Evolutionary conservation across 1,139 yeast species (phyloP), one percentile per base, ranked within the genome.

Genomic region (Komagataea norvegica): DNA sequence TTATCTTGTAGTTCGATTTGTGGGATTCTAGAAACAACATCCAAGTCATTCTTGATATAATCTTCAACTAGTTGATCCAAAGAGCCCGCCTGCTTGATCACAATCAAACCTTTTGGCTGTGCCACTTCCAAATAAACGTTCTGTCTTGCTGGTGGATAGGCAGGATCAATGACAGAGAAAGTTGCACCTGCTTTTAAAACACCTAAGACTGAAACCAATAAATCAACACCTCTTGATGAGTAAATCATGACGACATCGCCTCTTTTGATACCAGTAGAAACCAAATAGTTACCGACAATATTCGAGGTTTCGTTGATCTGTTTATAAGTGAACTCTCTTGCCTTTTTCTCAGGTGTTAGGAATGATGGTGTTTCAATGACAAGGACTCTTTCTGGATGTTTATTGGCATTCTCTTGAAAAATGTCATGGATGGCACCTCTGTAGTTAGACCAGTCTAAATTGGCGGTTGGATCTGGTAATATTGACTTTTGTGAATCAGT

Each of bases 211-310:
- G 97, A 95, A 34, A 91, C 85, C 75, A 91, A 87, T 49, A 91
- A 70, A 58, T 91, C 99, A 10, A 91, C 98, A 48, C 97, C 96
- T 64, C 99, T 79, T 55, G 91, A 85, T 22, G 98, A 96, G 60
- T 93, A 91, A 46, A 93, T 89, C 94, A 88, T 89, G 17, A 91
- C 97, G 20, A 91, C 88, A 59, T 91, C 97, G 34, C 97, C 98
- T 53, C 83, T 73, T 48, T 76, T 70, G 54, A 91, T 81, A 9
- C 98, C 97, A 3, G 84, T 75, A 29, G 74, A 65, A 45, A 86
- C 79, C 53, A 91, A 72, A 54, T 86, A 84, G 60, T 91, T 93
- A 28, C 96, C 97, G 14, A 91, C 88, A 23, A 88, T 73, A 54
- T 93, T 91, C n/a, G 97, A 88, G 2, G 96, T 91, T 58, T 86